These are phyloP conservation scores for Neurospora cerealis DNA, from an alignment of 495 filamentous ascomycete species.

Conservation along the genomic window DNA sequence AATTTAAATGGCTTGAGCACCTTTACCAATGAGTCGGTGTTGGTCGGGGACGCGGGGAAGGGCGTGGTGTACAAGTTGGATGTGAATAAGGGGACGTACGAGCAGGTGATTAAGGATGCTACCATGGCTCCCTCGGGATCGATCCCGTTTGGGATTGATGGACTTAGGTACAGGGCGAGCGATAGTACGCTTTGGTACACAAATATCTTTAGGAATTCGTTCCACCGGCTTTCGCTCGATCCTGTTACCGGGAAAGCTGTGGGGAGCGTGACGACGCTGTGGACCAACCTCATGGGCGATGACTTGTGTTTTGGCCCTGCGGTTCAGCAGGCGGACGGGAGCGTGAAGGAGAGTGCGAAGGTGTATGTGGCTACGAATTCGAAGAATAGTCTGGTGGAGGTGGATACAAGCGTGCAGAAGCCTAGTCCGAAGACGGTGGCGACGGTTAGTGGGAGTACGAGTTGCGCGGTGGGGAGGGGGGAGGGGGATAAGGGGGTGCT, in stretches of 20 bases:
- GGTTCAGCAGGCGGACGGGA: too few relatives aligned
- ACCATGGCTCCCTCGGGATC: conserved; percentile 28
- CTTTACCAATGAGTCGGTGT: conserved; percentile 27
- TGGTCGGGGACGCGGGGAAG: conserved; percentile 30
- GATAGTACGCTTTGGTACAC: conserved; percentile 32
- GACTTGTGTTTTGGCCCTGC: conserved; percentile 29
- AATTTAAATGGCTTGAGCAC: conserved; percentile 32
- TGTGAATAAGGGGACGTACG: too few relatives aligned
- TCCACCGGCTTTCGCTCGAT: conserved; percentile 31
- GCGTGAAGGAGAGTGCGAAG: conserved; percentile 15
- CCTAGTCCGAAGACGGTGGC: conserved; percentile 16
- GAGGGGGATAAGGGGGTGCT: conserved; percentile 29
- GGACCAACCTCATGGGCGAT: conserved; percentile 32
- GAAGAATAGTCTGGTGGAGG: conserved; percentile 28
- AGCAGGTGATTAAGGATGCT: conserved; percentile 23
- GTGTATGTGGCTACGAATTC: conserved; percentile 31
- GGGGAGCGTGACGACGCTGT: conserved; percentile 24
- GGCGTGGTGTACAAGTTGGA: conserved; percentile 33
- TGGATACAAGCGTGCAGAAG: conserved; percentile 24
- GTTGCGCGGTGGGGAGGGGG: conserved; percentile 28
- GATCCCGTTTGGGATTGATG: conserved; percentile 28
- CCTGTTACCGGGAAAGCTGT: conserved; percentile 25
- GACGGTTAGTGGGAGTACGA: conserved; percentile 23
- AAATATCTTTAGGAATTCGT: conserved; percentile 35
- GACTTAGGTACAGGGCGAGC: conserved; percentile 25